Conservation (phyloP, 345 rosid species). For the Cardamine occulta region DNA sequence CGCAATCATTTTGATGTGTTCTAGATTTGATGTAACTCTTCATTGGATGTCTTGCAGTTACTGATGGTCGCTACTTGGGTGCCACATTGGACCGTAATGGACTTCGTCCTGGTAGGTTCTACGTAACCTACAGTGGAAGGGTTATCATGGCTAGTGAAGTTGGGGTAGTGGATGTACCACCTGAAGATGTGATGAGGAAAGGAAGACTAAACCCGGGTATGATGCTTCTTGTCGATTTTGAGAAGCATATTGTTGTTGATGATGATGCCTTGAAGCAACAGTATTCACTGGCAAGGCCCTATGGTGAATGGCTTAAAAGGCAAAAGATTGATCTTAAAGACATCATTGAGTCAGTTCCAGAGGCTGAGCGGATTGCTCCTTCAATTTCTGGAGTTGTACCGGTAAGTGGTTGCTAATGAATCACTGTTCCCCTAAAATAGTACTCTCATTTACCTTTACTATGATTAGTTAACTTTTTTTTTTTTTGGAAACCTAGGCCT, state of each 20-base stretch:
- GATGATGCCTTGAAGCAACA: conserved; percentile 96
- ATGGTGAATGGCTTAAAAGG: conserved; percentile 88
- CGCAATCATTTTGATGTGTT: neutral
- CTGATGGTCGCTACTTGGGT: conserved; percentile 98
- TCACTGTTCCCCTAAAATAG: neutral
- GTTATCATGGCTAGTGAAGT: conserved; percentile 99
- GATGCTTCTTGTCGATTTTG: conserved; percentile 99
- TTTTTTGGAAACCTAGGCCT: conserved; percentile 52
- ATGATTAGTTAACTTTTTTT: neutral
- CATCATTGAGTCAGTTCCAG: conserved; percentile 70
- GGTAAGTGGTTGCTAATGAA: conserved; percentile 49
- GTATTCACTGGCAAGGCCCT: conserved; percentile 87
- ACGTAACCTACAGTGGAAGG: conserved; percentile 82
- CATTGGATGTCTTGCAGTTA: conserved; percentile 62
- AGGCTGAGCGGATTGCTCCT: conserved; percentile 63
- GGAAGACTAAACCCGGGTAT: conserved; percentile 99
- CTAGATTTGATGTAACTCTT: conserved; percentile 18
- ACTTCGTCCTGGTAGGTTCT: conserved; percentile 97
- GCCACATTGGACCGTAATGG: conserved; percentile 99
- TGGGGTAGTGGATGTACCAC: conserved; percentile 93
- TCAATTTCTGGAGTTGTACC: conserved; percentile 66
- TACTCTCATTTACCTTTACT: neutral
- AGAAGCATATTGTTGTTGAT: conserved; percentile 91
- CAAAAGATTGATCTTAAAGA: conserved; percentile 85
- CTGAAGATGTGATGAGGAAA: conserved; percentile 92